Evolutionary conservation across 441 rosid genomes (phyloP).

Genomic region (Erodium texanum): DNA sequence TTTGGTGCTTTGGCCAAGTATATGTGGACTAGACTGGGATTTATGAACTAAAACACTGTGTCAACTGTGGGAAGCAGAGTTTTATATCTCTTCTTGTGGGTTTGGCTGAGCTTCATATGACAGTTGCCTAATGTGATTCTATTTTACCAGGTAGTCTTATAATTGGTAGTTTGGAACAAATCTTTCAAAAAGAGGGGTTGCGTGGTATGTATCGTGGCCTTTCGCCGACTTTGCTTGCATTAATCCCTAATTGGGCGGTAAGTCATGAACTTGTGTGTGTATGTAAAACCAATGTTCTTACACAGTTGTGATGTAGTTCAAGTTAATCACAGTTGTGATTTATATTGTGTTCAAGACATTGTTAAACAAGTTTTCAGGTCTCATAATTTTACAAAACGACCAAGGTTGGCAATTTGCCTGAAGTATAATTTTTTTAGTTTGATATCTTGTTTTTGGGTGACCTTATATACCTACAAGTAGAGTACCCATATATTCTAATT

Average conservation of each 20-base stretch:
- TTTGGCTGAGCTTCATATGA: too few relatives aligned
- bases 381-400: too few relatives aligned
- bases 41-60: too few relatives aligned
- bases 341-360: too few relatives aligned
- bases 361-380: too few relatives aligned
- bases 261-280: constrained; percentile 15
- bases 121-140: neutral
- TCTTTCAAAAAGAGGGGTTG: constrained; percentile 44
- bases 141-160: constrained; percentile 44
- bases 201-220: constrained; percentile 64
- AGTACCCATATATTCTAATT: neutral
- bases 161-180: constrained; percentile 43
- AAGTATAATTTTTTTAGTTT: neutral
- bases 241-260: constrained; percentile 65
- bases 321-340: too few relatives aligned
- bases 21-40: neutral
- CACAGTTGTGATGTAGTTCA: too few relatives aligned
- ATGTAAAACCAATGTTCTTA: neutral
- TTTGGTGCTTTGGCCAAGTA: too few relatives aligned
- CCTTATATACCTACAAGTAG: neutral
- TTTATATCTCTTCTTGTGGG: too few relatives aligned
- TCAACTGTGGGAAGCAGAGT: too few relatives aligned
- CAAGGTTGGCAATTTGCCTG: too few relatives aligned
- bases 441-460: neutral
- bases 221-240: constrained; percentile 51